Base-by-base conservation (phyloP, 2,329 filamentous ascomycete species). In the Hymenoscyphus infarciens region DNA sequence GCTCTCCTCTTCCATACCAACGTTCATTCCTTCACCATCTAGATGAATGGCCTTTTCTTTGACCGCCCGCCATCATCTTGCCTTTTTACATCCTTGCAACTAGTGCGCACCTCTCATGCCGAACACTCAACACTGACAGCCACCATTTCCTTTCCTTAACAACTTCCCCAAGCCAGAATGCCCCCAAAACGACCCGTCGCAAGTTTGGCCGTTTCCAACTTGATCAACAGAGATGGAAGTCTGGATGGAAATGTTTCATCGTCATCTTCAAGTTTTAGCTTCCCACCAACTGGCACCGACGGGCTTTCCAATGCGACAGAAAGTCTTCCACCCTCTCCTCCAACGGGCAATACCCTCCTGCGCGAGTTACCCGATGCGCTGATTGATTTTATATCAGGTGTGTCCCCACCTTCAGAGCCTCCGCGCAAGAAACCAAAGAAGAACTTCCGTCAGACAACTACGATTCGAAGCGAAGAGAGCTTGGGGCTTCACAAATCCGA, bases 351-450 rank as follows among this genome's bases (percentile, higher is more conserved):
- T 45, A 22, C 31, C 19, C 33, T 19, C 35, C 27, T n/a, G 53
- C 59, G 45, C 16, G 67, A 67, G 27, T 13, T 71, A 27, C 58
- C 63, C 29, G 66, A 69, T 60, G 58, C 58, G 15, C 62, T 71
- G 7, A 64, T 72, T 42, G 55, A 66, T 27, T 72, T 67, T 52
- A 52, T 68, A 11, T 59, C 53, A n/a, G 27, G 59, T 6, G 45
- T 22, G 19, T 13, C 35, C 29, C 22, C 42, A 15, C 8, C 35
- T 38, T 52, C 45, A 8, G 68, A 71, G 59, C 68, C 68, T 55
- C 68, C 67, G 56, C 64, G 59, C 3, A 72, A 72, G 35, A 66
- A 65, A 57, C 66, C 62, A 52, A 74, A 70, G 64, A 61, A 35
- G 39, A 49, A 5, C 10, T 35, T 13, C 15, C 53, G 39, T 27